Evolutionary conservation across 2,329 filamentous ascomycete genomes (phyloP).

Genomic region (Stachybotrys chartarum): DNA sequence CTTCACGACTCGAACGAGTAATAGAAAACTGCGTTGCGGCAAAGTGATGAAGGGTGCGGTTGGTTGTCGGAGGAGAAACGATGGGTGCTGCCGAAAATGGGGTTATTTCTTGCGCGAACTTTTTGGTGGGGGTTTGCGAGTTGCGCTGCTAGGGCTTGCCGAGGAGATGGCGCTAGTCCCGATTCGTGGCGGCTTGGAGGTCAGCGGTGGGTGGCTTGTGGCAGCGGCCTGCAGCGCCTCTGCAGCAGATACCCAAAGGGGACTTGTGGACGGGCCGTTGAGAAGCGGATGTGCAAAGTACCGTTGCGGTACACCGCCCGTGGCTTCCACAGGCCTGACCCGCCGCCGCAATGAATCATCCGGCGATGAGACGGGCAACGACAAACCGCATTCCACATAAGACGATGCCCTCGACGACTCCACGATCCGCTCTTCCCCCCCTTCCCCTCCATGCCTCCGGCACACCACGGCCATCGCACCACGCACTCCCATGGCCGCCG

Average conservation of each 20-base stretch:
- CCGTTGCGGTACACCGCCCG: not conserved
- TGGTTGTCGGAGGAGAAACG: not conserved
- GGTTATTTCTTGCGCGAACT: conserved; percentile 10
- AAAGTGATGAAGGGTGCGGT: conserved; percentile 64
- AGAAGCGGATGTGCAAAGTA: not conserved
- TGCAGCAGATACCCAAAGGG: too few relatives aligned
- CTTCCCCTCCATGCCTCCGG: not conserved
- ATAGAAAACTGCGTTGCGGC: conserved; percentile 52
- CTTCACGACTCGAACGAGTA: conserved; percentile 76
- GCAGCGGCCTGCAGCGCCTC: too few relatives aligned
- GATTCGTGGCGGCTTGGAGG: not conserved
- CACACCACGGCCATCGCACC: not conserved
- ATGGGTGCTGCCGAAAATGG: not conserved
- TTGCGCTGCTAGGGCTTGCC: conserved; percentile 7
- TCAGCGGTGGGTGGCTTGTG: too few relatives aligned
- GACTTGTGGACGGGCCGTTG: too few relatives aligned
- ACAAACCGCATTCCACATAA: conserved; percentile 3
- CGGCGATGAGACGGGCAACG: conserved; percentile 19
- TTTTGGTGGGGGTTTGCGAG: conserved; percentile 9
- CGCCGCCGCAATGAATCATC: conserved; percentile 29
- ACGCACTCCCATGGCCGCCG: conserved; percentile 26
- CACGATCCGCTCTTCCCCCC: not conserved
- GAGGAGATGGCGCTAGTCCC: conserved; percentile 5
- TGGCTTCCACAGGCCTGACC: conserved; percentile 4
- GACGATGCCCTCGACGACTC: conserved; percentile 6